Conservation (phyloP, 148 eudicot species). For the Amaranthus hypochondriacus region DNA sequence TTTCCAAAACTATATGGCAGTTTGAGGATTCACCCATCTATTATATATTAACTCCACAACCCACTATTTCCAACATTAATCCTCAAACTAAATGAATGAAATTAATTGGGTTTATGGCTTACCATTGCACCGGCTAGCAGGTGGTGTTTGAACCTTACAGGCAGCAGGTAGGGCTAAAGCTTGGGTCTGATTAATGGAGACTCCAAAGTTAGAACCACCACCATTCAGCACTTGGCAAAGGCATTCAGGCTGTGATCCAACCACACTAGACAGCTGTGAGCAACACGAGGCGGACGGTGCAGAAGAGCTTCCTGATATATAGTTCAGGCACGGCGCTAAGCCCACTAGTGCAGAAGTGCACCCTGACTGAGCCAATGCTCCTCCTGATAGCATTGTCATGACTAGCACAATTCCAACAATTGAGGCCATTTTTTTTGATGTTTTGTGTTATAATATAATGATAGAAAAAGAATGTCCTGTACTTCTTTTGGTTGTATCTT, state of each 20-base stretch:
- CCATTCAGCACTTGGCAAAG: conserved; percentile 33
- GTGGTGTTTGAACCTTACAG: conserved; percentile 38
- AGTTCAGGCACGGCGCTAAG: conserved; percentile 32
- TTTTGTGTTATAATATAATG: neutral
- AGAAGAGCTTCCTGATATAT: conserved; percentile 23
- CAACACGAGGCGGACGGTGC: conserved; percentile 28
- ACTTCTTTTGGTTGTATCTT: neutral
- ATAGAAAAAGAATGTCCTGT: neutral
- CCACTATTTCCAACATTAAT: neutral
- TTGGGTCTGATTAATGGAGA: conserved; percentile 26
- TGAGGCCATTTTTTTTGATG: conserved; percentile 9
- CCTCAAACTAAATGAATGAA: neutral
- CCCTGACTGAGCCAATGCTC: conserved; percentile 30
- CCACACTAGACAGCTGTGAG: conserved; percentile 24
- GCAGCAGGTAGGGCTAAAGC: conserved; percentile 34
- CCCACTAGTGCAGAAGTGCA: conserved; percentile 23
- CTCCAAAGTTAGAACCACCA: conserved; percentile 22
- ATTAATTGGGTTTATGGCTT: neutral
- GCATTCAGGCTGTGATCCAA: conserved; percentile 29
- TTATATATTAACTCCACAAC: no score
- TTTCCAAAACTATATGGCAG: no score
- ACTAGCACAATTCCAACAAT: neutral
- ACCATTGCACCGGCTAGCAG: conserved; percentile 34
- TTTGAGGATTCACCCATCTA: no score
- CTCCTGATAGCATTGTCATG: conserved; percentile 11